A percentile compares a stretch with the other conserved stretches of the same genome.
Evolutionary conservation across 2,329 filamentous ascomycete genomes (phyloP).

Genomic region (Rachicladosporium sp.): DNA sequence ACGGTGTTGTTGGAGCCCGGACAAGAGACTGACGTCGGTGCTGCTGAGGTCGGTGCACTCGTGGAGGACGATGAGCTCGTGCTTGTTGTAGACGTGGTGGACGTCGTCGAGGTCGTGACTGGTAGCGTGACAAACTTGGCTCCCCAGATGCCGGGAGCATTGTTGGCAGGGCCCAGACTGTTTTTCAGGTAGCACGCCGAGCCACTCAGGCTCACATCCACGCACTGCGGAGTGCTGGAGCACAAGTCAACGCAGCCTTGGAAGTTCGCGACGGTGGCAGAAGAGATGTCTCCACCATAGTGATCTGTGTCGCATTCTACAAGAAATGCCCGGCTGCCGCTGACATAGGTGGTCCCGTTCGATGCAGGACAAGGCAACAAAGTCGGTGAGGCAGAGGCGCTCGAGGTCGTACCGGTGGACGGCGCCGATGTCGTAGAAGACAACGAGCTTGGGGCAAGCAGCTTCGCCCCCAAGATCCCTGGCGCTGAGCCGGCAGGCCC

Average conservation of each 20-base stretch:
- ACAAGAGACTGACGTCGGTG: constrained; percentile 5
- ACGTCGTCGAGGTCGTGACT: neutral
- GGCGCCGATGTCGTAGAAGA: neutral
- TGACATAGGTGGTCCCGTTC: constrained; percentile 7
- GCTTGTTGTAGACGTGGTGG: constrained; percentile 3
- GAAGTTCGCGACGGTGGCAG: constrained; percentile 1
- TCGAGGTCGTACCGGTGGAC: constrained; percentile 1
- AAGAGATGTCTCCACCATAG: constrained; percentile 10
- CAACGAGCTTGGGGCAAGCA: constrained; percentile 7
- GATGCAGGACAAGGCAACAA: constrained; percentile 8
- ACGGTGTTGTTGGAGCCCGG: constrained; percentile 8
- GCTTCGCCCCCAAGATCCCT: constrained; percentile 14
- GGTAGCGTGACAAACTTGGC: constrained; percentile 10
- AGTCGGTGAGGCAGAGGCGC: neutral
- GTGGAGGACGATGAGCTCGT: neutral
- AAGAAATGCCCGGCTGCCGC: constrained; percentile 9
- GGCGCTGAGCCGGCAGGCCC: constrained; percentile 9
- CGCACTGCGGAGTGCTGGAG: constrained; percentile 4
- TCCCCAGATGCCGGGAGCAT: constrained; percentile 12
- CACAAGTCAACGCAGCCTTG: constrained; percentile 8
- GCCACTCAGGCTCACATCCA: constrained; percentile 4
- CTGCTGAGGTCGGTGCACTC: neutral
- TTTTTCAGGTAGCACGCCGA: constrained; percentile 13
- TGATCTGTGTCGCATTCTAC: constrained; percentile 17
- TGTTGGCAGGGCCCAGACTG: constrained; percentile 10